These are phyloP conservation scores for Gelatoporia subvermispora DNA, from an alignment of 768 basidiomycete genomes.

Conservation along the genomic window DNA sequence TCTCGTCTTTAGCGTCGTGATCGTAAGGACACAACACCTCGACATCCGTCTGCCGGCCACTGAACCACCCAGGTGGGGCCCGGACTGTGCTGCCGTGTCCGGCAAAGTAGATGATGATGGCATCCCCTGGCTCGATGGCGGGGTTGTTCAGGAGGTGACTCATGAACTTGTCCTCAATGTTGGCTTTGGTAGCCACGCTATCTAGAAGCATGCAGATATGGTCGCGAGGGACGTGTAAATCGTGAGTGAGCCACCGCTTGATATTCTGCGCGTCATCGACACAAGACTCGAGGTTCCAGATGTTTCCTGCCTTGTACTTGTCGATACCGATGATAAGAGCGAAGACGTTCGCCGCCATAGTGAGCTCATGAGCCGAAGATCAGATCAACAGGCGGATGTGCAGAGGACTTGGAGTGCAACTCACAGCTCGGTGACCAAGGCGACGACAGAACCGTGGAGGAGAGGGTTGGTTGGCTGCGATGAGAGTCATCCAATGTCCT, in stretches of 20 bases:
- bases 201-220: slow-evolving; percentile 56
- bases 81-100: slow-evolving; percentile 62
- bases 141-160: slow-evolving; percentile 60
- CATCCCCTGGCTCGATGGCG: slow-evolving; percentile 53
- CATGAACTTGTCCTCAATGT: slow-evolving; percentile 58
- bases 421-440: too few species aligned
- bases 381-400: too few species aligned
- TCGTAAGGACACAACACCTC: slow-evolving; percentile 67
- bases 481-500: too few species aligned
- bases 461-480: too few species aligned
- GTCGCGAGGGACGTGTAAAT: slow-evolving; percentile 52
- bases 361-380: neutral
- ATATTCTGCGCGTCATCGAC: slow-evolving; percentile 59
- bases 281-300: slow-evolving; percentile 66
- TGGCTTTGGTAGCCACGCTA: slow-evolving; percentile 53
- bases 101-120: slow-evolving; percentile 66
- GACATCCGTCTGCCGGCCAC: slow-evolving; percentile 36
- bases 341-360: slow-evolving; percentile 48
- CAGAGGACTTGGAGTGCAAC: too few species aligned
- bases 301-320: slow-evolving; percentile 51
- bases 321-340: slow-evolving; percentile 69
- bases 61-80: slow-evolving; percentile 60
- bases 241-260: slow-evolving; percentile 50
- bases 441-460: too few species aligned
- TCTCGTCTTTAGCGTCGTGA: slow-evolving; percentile 45